These are phyloP conservation scores for Raphanus hybrid DNA, from an alignment of 441 rosid genomes.

Conservation along the genomic window DNA sequence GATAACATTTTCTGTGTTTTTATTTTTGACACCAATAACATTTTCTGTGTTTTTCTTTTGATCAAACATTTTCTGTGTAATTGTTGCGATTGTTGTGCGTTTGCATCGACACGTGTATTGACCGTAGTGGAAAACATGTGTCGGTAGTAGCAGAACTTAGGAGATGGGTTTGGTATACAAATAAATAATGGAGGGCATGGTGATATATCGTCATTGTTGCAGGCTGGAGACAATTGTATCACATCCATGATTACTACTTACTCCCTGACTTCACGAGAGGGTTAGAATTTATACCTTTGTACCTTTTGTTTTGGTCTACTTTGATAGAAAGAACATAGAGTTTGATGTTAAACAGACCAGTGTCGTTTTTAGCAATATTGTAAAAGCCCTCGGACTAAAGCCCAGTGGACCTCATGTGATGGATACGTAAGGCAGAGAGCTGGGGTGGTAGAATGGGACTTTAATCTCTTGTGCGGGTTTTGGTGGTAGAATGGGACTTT, in stretches of 20 bases:
- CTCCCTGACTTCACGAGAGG: neutral
- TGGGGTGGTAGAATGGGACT: no score
- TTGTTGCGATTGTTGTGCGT: neutral
- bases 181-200: conserved; percentile 2
- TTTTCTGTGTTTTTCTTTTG: neutral
- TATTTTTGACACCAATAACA: no score
- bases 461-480: no score
- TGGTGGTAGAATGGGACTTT: no score
- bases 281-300: neutral
- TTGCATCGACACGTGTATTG: neutral
- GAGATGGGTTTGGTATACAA: neutral
- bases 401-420: no score
- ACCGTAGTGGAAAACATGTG: conserved; percentile 1
- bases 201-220: neutral
- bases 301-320: neutral
- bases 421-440: no score
- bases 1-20: neutral
- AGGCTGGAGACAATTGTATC: neutral
- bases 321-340: neutral
- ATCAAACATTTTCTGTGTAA: neutral
- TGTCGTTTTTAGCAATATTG: neutral
- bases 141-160: neutral
- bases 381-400: neutral
- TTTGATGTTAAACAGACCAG: neutral
- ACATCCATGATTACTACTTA: neutral